Evolutionary conservation across 2,329 filamentous ascomycete species (phyloP), one percentile per base, ranked within the genome.

Genomic region (Paecilomyces variotii): DNA sequence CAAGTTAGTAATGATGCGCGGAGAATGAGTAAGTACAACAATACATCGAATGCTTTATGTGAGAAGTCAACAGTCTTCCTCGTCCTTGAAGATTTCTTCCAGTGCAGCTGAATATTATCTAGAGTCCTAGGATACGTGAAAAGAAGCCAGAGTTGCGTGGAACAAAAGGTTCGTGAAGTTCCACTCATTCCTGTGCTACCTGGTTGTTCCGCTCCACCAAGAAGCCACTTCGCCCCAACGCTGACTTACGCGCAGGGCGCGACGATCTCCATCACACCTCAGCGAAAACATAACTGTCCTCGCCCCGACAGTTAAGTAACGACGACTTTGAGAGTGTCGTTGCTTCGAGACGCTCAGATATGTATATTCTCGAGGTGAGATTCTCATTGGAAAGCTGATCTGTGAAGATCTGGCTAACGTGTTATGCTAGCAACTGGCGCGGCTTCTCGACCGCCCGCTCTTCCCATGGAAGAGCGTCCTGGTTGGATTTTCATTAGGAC

Each of bases 381-480:
- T 28, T n/a, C n/a, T 19, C 57, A 62, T 63, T 61, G 59, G 54
- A 7, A 51, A 24, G 28, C 25, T 30, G 12, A 14, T 53, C 39
- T 35, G 6, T 28, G 32, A 14, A 30, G 9, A 52, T 27, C 25
- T 14, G 24, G 27, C 53, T 35, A 24, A 19, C 27, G 19, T 39
- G 26, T 19, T 32, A 27, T 19, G 54, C 30, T 61, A 85, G 81
- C 80, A 84, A 80, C 86, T 97, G 66, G 90, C 91, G 72, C 85
- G 85, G 75, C 87, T 89, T 76, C 87, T 97, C 69, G 94, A 99
- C 80, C 86, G 90, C 71, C 92, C 93, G 59, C 81, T 90, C 71
- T 96, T 97, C 79, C 93, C 94, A 57, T 99, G 94, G 94, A 99
- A 97, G 85, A 89, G 86, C 74, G 86, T 99, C 68, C 92, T 99